Evolutionary conservation across 148 eudicot genomes (phyloP), one percentile per base, ranked within the genome.

Genomic region (Fagopyrum homotropicum): DNA sequence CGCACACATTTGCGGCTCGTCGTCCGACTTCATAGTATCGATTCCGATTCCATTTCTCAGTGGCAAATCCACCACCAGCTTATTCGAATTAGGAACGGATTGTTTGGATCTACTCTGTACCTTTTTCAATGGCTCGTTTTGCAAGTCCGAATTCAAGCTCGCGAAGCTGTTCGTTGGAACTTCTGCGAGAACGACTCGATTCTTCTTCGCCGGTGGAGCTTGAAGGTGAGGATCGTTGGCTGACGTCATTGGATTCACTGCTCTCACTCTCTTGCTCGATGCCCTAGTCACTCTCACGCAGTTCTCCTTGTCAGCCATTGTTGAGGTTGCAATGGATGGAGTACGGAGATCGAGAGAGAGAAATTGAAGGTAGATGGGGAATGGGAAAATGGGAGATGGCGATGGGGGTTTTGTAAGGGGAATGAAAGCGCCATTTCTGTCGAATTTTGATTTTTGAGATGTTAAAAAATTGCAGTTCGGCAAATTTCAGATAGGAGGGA

Each of bases 291-390:
- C 83, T 50, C 90, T 85, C 76, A 60, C 79, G 70, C 78, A 82
- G 72, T 89, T 93, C 85, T 89, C 98, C 76, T 87, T 81, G n/a
- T 92, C 83, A 17, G 87, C 88, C 90, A 93, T 89, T 72, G 40
- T 35, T 35, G 3, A 35, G 40, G 40, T 35, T 35, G 40, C 40
- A 35, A 35, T 35, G 40, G 40, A 35, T 35, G 40, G 40, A 35
- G 40, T 0, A 35, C 40, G 40, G 40, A 35, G 40, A 35, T 35
- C 40, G 40, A 35, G 40, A 35, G 40, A 35, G 40, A 35, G 3
- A 35, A 35, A 22, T 22, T 35, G 3, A 35, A 35, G 40, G 3
- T 35, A 35, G 40, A 35, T 35, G 40, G 40, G 40, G 40, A 35
- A 35, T 35, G 40, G 40, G 40, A 35, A 35, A 35, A 35, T 35